Conservation (phyloP, 2,329 filamentous ascomycete genomes). For the Colletotrichum sp. region DNA sequence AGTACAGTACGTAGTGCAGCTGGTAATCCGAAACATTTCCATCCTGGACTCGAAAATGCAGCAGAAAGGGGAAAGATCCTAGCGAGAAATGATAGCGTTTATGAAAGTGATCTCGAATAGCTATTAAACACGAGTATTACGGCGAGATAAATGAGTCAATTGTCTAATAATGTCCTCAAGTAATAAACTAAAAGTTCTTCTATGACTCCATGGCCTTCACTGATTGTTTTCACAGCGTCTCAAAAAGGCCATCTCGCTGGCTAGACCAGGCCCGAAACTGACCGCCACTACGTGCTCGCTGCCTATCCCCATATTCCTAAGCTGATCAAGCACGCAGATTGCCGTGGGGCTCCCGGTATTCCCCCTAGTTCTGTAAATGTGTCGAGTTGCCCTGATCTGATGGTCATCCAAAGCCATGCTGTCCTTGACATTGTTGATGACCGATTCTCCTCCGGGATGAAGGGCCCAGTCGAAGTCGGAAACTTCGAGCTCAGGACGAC, state of each 20-base stretch:
- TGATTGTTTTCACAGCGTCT: neutral
- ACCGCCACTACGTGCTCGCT: neutral
- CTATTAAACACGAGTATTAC: neutral
- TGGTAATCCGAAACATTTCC: neutral
- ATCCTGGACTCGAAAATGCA: neutral
- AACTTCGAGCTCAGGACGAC: neutral
- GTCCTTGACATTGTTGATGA: conserved; percentile 3
- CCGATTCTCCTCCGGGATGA: neutral
- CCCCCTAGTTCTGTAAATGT: neutral
- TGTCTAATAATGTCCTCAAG: neutral
- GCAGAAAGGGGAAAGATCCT: too few species aligned
- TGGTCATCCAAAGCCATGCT: neutral
- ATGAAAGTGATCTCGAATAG: too few species aligned
- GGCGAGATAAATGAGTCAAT: neutral
- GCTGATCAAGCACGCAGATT: neutral
- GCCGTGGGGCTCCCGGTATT: conserved; percentile 5
- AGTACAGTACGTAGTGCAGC: neutral
- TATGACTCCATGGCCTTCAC: neutral
- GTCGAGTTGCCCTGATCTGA: neutral
- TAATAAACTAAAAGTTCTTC: neutral
- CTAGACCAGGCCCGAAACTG: conserved; percentile 2
- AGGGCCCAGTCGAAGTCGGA: conserved; percentile 3
- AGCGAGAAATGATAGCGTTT: too few species aligned
- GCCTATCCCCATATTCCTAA: neutral
- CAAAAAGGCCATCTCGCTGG: conserved; percentile 6